Percentiles rank a stretch among this genome's conserved stretches.
Conservation (phyloP, 2,329 filamentous ascomycete genomes). For the Pseudogymnoascus pannorum region DNA sequence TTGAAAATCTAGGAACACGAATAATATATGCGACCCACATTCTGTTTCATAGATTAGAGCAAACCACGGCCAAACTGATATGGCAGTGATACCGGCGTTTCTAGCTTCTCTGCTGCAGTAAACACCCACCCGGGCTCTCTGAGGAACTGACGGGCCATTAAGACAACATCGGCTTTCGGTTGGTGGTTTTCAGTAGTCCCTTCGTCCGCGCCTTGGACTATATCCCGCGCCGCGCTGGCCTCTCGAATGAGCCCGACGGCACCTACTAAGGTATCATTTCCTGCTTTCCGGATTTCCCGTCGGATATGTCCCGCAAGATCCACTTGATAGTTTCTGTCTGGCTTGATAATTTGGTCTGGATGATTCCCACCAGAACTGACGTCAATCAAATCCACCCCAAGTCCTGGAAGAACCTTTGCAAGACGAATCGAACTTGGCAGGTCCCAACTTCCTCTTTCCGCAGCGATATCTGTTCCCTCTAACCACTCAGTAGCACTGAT, state of each 20-base stretch:
- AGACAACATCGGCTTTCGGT: slow-evolving; percentile 59
- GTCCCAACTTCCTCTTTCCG: slow-evolving; percentile 44
- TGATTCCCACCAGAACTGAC: slow-evolving; percentile 63
- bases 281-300: slow-evolving; percentile 58
- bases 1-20: no score
- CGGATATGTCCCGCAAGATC: slow-evolving; percentile 65
- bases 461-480: slow-evolving; percentile 44
- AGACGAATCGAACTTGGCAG: slow-evolving; percentile 56
- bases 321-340: slow-evolving; percentile 62
- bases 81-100: no score
- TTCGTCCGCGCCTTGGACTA: neutral
- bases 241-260: slow-evolving; percentile 41
- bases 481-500: slow-evolving; percentile 71
- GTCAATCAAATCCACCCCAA: slow-evolving; percentile 69
- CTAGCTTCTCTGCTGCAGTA: slow-evolving; percentile 44
- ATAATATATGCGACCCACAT: no score
- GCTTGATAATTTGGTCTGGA: slow-evolving; percentile 46
- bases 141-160: slow-evolving; percentile 70
- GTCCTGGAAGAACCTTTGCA: slow-evolving; percentile 49
- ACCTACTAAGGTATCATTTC: slow-evolving; percentile 29
- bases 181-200: neutral
- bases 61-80: no score
- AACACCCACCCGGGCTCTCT: slow-evolving; percentile 74
- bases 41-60: no score
- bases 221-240: neutral